Conservation (phyloP, 176 grass and related monocot species). For the Cymbopogon citratus region DNA sequence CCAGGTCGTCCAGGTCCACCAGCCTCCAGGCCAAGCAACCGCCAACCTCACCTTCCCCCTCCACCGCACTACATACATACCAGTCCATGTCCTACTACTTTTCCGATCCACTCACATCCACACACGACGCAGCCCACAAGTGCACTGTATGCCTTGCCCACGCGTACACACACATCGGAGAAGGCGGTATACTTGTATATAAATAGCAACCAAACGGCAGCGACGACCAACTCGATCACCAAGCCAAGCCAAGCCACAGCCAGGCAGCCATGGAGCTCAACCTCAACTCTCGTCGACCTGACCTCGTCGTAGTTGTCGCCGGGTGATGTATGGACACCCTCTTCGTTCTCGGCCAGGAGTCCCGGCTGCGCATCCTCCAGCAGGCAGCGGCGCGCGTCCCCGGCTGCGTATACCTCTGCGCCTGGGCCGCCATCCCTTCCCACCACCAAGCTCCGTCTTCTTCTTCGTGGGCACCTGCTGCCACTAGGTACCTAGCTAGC, state of each 20-base stretch:
- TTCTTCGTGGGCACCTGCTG: not conserved
- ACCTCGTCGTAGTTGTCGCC: not conserved
- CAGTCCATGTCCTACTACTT: constrained; percentile 12
- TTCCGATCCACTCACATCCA: constrained; percentile 38
- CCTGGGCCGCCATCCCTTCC: constrained; percentile 19
- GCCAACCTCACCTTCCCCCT: not conserved
- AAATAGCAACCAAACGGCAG: not conserved
- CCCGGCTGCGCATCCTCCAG: constrained; percentile 37
- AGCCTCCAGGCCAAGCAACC: too few relatives aligned
- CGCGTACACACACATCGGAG: not conserved
- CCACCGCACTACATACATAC: not conserved
- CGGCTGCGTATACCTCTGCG: constrained; percentile 47
- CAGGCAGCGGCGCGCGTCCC: constrained; percentile 38
- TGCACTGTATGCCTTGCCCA: not conserved
- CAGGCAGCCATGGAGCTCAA: not conserved
- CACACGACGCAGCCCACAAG: not conserved
- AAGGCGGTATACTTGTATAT: too few relatives aligned
- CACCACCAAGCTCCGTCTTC: not conserved
- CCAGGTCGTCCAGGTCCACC: too few relatives aligned
- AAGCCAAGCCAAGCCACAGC: not conserved
- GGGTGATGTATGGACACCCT: constrained; percentile 28
- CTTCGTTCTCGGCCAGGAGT: constrained; percentile 40
- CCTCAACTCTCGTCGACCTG: not conserved
- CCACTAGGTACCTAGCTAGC: constrained; percentile 28
- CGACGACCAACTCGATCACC: not conserved